Conservation (phyloP, 169 alveolate genomes). For the Miamiensis avidus region DNA sequence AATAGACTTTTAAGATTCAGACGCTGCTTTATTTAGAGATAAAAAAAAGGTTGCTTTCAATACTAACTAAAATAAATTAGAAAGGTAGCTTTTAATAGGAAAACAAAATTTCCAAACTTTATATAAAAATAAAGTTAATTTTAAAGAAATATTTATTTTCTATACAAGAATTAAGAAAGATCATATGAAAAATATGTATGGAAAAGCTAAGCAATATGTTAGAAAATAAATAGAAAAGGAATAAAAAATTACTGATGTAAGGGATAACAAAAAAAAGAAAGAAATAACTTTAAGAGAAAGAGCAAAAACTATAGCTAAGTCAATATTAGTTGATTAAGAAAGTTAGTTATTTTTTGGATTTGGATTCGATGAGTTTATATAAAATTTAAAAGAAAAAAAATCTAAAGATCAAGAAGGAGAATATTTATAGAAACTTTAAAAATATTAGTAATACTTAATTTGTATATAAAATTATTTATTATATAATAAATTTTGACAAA, state of each 20-base stretch:
- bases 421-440: constrained; percentile 16
- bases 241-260: constrained; percentile 1
- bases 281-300: background rate
- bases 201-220: constrained; percentile 8
- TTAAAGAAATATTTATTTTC: background rate
- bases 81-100: no score
- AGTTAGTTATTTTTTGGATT: constrained; percentile 19
- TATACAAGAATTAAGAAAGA: background rate
- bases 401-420: background rate
- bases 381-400: constrained; percentile 13
- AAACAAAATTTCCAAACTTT: background rate
- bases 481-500: background rate
- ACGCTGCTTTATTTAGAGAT: no score
- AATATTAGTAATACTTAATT: constrained; percentile 3
- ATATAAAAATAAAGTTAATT: background rate
- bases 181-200: background rate
- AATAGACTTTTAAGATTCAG: no score
- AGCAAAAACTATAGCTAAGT: constrained; percentile 4
- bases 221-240: background rate
- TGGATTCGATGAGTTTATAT: constrained; percentile 25
- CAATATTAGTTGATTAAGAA: constrained; percentile 21
- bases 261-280: background rate
- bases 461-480: no score
- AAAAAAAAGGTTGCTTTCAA: no score
- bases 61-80: no score